A percentile compares a stretch with the other conserved stretches of the same genome.
Conservation (phyloP, 2,329 filamentous ascomycete species). For the Phaeophleospora eucalypticola region DNA sequence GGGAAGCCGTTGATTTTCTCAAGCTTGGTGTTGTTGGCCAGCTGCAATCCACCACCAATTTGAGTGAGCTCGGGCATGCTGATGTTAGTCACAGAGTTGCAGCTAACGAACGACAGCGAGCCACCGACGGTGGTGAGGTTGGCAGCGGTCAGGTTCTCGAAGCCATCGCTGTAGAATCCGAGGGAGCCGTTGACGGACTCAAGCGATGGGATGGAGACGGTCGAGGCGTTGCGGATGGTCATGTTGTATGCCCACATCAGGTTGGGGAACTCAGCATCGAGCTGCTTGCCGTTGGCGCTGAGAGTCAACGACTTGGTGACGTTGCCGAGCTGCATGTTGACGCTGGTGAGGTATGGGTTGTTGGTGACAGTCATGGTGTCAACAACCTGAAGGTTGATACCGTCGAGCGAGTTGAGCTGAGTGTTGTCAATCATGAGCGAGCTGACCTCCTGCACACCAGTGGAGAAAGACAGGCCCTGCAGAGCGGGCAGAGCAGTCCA, state of each 20-base stretch:
- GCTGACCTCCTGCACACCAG: conserved; percentile 63
- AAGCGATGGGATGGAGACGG: conserved; percentile 69
- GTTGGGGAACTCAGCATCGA: conserved; percentile 71
- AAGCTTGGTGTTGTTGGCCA: conserved; percentile 86
- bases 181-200: conserved; percentile 70
- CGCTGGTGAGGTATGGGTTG: conserved; percentile 73
- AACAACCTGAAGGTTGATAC: conserved; percentile 74
- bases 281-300: conserved; percentile 71
- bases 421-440: conserved; percentile 81
- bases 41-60: conserved; percentile 73
- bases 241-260: conserved; percentile 74
- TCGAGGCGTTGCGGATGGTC: conserved; percentile 75
- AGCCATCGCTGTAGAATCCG: conserved; percentile 77
- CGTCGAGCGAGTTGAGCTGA: conserved; percentile 69
- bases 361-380: conserved; percentile 78
- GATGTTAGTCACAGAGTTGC: conserved; percentile 64
- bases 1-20: conserved; percentile 62
- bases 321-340: conserved; percentile 74
- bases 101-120: conserved; percentile 55
- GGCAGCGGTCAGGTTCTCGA: conserved; percentile 57
- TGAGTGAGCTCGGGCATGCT: conserved; percentile 64
- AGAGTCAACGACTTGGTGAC: conserved; percentile 68
- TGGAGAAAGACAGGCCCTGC: conserved; percentile 55
- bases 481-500: conserved; percentile 69
- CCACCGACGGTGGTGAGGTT: conserved; percentile 66